phyloP scores from a whole-genome alignment of 2,329 filamentous ascomycete genomes.

The Aspergillus glaucus region DNA sequence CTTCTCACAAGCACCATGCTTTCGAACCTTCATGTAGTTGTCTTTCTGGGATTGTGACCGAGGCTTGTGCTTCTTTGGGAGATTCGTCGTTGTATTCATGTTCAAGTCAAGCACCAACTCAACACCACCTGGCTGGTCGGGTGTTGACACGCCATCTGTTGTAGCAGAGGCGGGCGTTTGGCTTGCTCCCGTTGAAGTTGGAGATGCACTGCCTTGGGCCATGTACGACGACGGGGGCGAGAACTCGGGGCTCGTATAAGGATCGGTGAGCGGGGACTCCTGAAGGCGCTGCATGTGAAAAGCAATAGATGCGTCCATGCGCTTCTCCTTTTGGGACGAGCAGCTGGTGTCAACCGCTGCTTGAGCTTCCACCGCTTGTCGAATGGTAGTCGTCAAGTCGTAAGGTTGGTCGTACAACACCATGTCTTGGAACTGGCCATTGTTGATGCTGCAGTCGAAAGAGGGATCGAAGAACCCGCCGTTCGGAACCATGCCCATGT shows the following conservation, averaged over 20 bases:
- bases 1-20: slow-evolving; percentile 39
- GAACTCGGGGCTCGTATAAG: slow-evolving; percentile 25
- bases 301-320: slow-evolving; percentile 36
- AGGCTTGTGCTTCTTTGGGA: slow-evolving; percentile 38
- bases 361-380: slow-evolving; percentile 31
- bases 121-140: slow-evolving; percentile 18
- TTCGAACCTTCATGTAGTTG: slow-evolving; percentile 39
- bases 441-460: slow-evolving; percentile 1
- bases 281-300: slow-evolving; percentile 35
- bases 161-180: slow-evolving; percentile 11
- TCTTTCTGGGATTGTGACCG: slow-evolving; percentile 37
- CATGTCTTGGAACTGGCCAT: slow-evolving; percentile 11
- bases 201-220: slow-evolving; percentile 20
- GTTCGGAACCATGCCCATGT: slow-evolving; percentile 9
- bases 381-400: slow-evolving; percentile 12
- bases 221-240: slow-evolving; percentile 28
- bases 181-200: slow-evolving; percentile 16
- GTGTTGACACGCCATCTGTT: slow-evolving; percentile 5
- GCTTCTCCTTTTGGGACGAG: slow-evolving; percentile 35
- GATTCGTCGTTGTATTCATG: slow-evolving; percentile 36
- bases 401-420: neutral
- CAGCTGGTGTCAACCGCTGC: slow-evolving; percentile 31
- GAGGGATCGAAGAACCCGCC: neutral
- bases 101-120: slow-evolving; percentile 39
- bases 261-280: slow-evolving; percentile 21